phyloP scores from a whole-genome alignment of 2,329 filamentous ascomycete species.

The Apiospora saccharicola region DNA sequence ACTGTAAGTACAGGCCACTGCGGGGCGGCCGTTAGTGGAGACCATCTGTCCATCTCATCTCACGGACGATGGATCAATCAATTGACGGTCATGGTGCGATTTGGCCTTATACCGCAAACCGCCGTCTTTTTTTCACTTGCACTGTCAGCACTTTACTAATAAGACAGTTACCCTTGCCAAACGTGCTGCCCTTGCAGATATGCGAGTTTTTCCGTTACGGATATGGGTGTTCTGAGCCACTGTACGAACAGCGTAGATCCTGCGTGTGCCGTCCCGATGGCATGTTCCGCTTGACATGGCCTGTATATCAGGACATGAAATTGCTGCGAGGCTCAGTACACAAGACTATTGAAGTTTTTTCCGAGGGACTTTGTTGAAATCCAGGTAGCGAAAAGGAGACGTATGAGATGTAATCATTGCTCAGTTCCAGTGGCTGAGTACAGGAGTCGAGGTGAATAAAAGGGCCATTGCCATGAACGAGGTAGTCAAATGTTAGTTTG shows the following conservation, averaged over 20 bases:
- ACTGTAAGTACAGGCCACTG: background rate
- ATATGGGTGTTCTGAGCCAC: background rate
- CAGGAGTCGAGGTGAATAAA: background rate
- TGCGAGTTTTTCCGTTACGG: background rate
- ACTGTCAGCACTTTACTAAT: background rate
- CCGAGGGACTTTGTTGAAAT: too few relatives aligned
- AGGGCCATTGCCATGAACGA: background rate
- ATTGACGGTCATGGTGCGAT: background rate
- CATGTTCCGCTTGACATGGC: background rate
- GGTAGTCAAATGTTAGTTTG: background rate
- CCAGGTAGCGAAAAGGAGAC: background rate
- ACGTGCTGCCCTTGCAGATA: background rate
- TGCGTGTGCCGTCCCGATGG: background rate
- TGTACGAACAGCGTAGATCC: background rate
- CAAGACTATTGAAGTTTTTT: background rate
- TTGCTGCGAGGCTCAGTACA: background rate
- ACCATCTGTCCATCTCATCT: background rate
- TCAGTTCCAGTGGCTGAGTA: background rate
- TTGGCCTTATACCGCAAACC: background rate
- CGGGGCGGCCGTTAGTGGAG: background rate
- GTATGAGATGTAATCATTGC: background rate
- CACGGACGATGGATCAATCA: background rate
- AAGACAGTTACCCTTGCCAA: background rate
- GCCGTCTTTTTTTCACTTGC: background rate
- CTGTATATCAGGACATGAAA: background rate